phyloP scores from a whole-genome alignment of 148 eudicot species.

The Silene uniflora region DNA sequence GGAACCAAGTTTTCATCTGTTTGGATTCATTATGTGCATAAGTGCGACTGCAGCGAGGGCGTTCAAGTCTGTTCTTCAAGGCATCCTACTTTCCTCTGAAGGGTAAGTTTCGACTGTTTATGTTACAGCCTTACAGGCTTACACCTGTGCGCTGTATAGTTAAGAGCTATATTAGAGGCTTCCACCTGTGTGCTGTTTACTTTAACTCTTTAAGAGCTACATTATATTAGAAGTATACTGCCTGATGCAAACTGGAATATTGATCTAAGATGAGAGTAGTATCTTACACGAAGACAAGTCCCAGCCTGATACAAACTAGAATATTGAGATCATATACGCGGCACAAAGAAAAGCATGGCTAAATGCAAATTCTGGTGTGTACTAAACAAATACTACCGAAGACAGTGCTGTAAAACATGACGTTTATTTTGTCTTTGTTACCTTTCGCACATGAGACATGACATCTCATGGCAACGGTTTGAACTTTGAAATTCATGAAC shows the following conservation, averaged over 20 bases:
- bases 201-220: too few species aligned
- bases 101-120: constrained; percentile 47
- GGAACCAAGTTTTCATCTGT: constrained; percentile 95
- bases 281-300: too few species aligned
- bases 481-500: neutral
- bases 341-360: neutral
- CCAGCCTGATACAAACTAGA: neutral
- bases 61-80: constrained; percentile 95
- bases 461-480: neutral
- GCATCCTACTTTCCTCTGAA: constrained; percentile 89
- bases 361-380: neutral
- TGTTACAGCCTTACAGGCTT: too few species aligned
- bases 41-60: constrained; percentile 99
- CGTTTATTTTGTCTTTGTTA: neutral
- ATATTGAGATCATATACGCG: neutral
- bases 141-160: neutral
- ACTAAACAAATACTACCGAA: neutral
- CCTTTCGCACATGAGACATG: neutral
- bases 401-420: neutral
- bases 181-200: too few species aligned
- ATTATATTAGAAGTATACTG: too few species aligned
- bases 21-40: constrained; percentile 95
- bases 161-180: too few species aligned
- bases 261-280: too few species aligned
- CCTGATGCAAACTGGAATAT: too few species aligned